A percentile compares a stretch with the other conserved stretches of the same genome.
These are phyloP conservation scores for Penicillium sp. DNA, from an alignment of 2,329 filamentous ascomycete species.

Conservation along the genomic window DNA sequence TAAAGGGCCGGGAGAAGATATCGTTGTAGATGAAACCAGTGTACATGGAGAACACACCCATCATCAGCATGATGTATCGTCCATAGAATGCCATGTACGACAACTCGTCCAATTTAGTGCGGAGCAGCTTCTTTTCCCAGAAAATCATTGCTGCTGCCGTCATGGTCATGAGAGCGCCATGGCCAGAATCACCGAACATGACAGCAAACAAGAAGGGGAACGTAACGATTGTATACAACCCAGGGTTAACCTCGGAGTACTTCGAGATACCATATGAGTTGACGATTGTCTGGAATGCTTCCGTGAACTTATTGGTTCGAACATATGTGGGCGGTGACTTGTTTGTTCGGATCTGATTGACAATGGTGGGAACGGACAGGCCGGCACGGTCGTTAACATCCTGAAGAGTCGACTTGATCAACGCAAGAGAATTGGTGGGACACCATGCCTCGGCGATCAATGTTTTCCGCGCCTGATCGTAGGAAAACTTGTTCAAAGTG, in stretches of 20 bases:
- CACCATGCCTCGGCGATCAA: constrained; percentile 98
- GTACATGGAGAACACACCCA: constrained; percentile 95
- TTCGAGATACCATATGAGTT: constrained; percentile 97
- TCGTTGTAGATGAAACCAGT: constrained; percentile 98
- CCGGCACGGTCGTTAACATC: constrained; percentile 96
- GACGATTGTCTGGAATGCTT: constrained; percentile 97
- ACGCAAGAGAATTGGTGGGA: constrained; percentile 78
- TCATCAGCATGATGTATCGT: constrained; percentile 96
- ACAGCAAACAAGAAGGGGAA: constrained; percentile 99
- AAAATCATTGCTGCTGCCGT: constrained; percentile 90
- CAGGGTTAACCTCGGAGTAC: constrained; percentile 95
- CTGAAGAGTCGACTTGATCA: constrained; percentile 88
- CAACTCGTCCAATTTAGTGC: constrained; percentile 91
- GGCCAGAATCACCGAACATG: constrained; percentile 98
- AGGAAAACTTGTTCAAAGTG: constrained; percentile 92
- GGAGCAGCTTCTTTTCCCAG: constrained; percentile 75
- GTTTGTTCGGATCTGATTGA: constrained; percentile 94
- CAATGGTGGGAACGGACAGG: constrained; percentile 93
- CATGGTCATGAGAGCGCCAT: constrained; percentile 80
- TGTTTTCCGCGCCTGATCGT: constrained; percentile 90
- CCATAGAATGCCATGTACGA: constrained; percentile 99
- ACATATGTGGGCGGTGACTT: constrained; percentile 96
- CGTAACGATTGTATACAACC: constrained; percentile 88
- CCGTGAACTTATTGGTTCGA: constrained; percentile 97
- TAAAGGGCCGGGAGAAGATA: constrained; percentile 87